Base-by-base conservation (phyloP, 2,329 filamentous ascomycete species). In the Sporothrix phasma region DNA sequence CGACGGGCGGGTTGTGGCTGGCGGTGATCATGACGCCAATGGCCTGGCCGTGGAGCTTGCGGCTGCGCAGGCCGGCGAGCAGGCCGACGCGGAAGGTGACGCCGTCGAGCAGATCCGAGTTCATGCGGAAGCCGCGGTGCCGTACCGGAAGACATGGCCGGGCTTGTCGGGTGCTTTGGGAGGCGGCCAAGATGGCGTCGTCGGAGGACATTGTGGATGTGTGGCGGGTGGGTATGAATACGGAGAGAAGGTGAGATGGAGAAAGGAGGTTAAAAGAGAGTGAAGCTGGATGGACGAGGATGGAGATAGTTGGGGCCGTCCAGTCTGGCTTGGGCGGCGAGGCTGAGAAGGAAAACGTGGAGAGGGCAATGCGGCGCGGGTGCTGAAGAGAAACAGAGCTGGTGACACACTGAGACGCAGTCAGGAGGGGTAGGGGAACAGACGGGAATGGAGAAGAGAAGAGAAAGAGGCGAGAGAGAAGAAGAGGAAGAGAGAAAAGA, bases 1-100 rank as follows among this genome's bases (percentile, higher is more conserved):
- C 92, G 70, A 85, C 82, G 39, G 92, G 88, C 19, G 90, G 90
- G 77, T 96, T 96, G 81, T 96, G 92, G 72, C 90, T 95, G 67
- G 92, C 92, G 47, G 92, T 96, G 75, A 96, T 89, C 92, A 96
- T 96, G 69, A 99, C 88, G 72, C 94, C 94, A 72, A 99, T 96
- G 71, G 90, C 88, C 79, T 95, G 90, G 68, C 92, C 88, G 74
- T 88, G 88, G 70, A 95, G 85, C 77, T 94, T 95, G 74, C 91
- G 89, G 69, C 92, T 97, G 68, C 94, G 88, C 61, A 97, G 83
- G 64, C 89, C 86, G 37, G 94, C 90, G 65, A 97, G 85, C 66
- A 99, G 84, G 61, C 93, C 94, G 69, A 97, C 92, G 54, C 92
- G 88, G 77, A 93, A 97, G 70, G 96, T 85, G 68, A 99, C 91